Base-by-base conservation (phyloP, 768 basidiomycete species). In the Serendipita indica region DNA sequence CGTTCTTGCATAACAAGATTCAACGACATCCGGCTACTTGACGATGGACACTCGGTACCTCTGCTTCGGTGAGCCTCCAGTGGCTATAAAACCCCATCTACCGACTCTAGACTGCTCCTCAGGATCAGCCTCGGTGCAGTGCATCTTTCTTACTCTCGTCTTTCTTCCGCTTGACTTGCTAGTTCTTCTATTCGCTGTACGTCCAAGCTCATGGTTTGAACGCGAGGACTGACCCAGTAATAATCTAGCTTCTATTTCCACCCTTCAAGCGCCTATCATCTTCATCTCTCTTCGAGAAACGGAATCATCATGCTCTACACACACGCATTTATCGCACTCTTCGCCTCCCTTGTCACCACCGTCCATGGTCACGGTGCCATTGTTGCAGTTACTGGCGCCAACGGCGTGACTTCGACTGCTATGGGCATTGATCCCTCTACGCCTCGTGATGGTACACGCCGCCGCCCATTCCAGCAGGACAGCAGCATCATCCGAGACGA, bases 401-500 rank as follows among this genome's bases (percentile, higher is more conserved):
- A 69, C 60, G 68, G 68, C n/a, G 60, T 67, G 7, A 63, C 52
- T 39, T 65, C 61, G 33, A 58, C 62, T 34, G 65, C 63, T 28
- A 64, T 69, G 37, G 68, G 68, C 57, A 65, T 67, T 35, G 63
- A 63, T 57, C 35, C 62, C 46, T 41, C 61, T 35, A 59, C 62
- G 2, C 65, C 65, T 39, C 66, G 68, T 35, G 62, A 63, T 33
- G 68, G 68, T 14, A 65, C 65, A 20, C 62, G 61, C 28, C 63
- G 64, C 33, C 62, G 66, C 52, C 68, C 68, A 3, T 69, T 69
- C 63, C 66, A 69, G 61, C 58, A 64, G 25, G 66, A 67, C 43
- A 67, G 65, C 2, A 60, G 65, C 25, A 65, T 67, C 43, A 22
- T 67, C 33, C 64, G 64, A 39, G 62, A 67, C 58, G 54, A 62